phyloP scores from a whole-genome alignment of 345 rosid genomes.

The Microcos paniculata region DNA sequence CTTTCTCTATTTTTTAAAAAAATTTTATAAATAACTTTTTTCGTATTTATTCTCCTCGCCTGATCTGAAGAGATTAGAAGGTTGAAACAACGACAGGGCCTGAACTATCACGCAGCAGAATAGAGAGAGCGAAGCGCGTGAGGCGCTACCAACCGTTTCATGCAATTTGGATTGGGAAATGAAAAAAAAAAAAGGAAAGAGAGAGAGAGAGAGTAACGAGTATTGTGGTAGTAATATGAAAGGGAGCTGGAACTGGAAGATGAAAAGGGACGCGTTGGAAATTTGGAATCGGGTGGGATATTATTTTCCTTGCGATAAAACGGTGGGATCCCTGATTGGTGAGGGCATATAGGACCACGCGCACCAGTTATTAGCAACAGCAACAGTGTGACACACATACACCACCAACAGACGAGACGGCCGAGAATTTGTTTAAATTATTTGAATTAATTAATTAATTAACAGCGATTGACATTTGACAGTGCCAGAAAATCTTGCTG shows the following conservation, averaged over 20 bases:
- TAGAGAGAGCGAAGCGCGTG: background rate
- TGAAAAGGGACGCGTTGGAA: too few relatives aligned
- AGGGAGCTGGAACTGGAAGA: background rate
- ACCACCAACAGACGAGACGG: background rate
- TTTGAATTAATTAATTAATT: background rate
- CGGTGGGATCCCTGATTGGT: background rate
- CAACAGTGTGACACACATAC: background rate
- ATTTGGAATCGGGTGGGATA: conserved; percentile 8
- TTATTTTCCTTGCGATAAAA: background rate
- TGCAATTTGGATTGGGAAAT: background rate
- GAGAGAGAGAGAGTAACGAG: too few relatives aligned
- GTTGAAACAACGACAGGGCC: background rate
- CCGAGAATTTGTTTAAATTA: background rate
- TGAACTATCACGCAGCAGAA: background rate
- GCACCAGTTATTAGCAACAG: background rate
- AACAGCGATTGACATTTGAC: background rate
- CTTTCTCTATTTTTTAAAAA: too few relatives aligned
- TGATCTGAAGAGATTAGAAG: background rate
- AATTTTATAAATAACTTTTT: too few relatives aligned
- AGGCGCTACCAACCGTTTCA: background rate
- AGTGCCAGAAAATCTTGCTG: conserved; percentile 2
- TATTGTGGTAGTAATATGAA: too few relatives aligned
- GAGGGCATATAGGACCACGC: conserved; percentile 11
- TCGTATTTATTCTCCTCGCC: background rate
- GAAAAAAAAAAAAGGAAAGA: background rate